These are phyloP conservation scores for Rosa lucieae DNA, from an alignment of 306 rosid genomes.

Conservation along the genomic window DNA sequence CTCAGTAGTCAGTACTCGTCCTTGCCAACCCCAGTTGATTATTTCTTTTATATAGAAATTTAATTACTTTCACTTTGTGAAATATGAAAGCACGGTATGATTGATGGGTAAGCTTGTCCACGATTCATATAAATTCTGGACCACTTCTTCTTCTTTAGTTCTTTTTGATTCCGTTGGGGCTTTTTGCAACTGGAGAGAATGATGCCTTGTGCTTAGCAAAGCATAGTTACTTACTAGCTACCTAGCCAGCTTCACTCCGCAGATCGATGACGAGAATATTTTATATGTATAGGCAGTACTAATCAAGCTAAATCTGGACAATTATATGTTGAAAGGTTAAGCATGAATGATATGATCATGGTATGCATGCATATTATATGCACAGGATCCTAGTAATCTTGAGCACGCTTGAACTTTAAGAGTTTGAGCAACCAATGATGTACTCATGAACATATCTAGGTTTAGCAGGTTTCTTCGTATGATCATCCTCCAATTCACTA, in stretches of 20 bases:
- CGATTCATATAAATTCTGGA: slow-evolving; percentile 18
- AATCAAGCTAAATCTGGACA: background rate
- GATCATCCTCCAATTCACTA: background rate
- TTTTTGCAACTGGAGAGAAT: slow-evolving; percentile 14
- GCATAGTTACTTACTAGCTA: slow-evolving; percentile 5
- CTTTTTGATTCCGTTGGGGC: background rate
- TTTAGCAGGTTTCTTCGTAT: background rate
- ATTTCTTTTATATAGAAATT: background rate
- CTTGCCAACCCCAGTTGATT: background rate
- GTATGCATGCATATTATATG: slow-evolving; percentile 50
- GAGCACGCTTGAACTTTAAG: slow-evolving; percentile 21
- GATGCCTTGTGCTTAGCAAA: slow-evolving; percentile 16
- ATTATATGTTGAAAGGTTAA: slow-evolving; percentile 12
- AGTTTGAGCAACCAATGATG: background rate
- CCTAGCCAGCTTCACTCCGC: background rate
- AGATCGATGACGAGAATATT: background rate
- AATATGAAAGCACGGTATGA: background rate
- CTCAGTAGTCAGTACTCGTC: background rate
- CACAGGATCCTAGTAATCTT: slow-evolving; percentile 64
- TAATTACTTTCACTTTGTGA: background rate
- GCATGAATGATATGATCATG: slow-evolving; percentile 63
- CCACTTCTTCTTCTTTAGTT: slow-evolving; percentile 25
- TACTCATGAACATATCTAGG: background rate
- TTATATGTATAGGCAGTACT: slow-evolving; percentile 21
- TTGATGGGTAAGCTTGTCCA: slow-evolving; percentile 3